These are phyloP conservation scores for thale cress (Arabidopsis thaliana) DNA, from an alignment of 345 rosid genomes.

Conservation along the genomic window DNA sequence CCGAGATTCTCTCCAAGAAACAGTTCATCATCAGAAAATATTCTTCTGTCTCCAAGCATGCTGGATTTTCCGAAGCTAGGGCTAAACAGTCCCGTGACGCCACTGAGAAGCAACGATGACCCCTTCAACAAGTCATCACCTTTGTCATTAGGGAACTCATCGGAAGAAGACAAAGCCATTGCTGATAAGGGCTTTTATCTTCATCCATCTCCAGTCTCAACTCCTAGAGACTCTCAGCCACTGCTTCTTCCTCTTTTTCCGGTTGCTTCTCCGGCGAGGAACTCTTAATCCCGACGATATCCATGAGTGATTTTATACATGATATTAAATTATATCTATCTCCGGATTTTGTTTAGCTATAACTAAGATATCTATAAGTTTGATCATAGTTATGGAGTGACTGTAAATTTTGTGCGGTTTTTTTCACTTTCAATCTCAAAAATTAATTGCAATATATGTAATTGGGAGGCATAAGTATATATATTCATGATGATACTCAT, in stretches of 20 bases:
- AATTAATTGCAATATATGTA: conserved; percentile 27
- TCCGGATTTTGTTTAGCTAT: conserved; percentile 18
- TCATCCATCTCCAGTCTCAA: conserved; percentile 90
- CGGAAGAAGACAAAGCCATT: conserved; percentile 89
- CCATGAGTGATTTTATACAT: background rate
- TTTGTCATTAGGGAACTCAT: conserved; percentile 45
- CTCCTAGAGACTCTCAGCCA: conserved; percentile 90
- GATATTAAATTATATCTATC: conserved; percentile 13
- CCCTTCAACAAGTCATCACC: conserved; percentile 62
- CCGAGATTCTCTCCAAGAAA: conserved; percentile 68
- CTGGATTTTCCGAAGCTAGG: conserved; percentile 90
- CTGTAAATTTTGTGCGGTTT: conserved; percentile 41
- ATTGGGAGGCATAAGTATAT: conserved; percentile 13
- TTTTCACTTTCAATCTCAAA: conserved; percentile 36
- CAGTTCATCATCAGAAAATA: conserved; percentile 47
- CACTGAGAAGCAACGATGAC: conserved; percentile 54
- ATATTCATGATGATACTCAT: conserved; percentile 22
- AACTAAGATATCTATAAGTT: conserved; percentile 25
- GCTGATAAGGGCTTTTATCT: conserved; percentile 90
- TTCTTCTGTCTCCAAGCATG: conserved; percentile 84
- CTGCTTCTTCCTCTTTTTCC: conserved; percentile 91
- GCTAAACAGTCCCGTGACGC: conserved; percentile 88
- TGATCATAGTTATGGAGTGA: conserved; percentile 39
- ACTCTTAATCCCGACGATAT: background rate
- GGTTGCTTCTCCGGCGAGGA: conserved; percentile 64